Conservation (phyloP, 2,329 filamentous ascomycete genomes). For the Alternaria ventricosa region DNA sequence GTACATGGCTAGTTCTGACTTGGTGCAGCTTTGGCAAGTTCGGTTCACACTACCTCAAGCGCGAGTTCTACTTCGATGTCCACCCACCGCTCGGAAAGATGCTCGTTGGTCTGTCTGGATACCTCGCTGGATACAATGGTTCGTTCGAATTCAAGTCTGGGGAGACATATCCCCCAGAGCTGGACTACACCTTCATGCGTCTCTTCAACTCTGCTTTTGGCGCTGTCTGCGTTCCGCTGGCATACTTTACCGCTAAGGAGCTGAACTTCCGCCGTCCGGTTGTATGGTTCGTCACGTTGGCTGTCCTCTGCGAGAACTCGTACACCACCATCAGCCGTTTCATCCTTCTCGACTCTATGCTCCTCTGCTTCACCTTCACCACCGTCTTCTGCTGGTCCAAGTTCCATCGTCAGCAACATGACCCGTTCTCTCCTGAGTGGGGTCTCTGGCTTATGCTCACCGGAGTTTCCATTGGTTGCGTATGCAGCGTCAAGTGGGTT, state of each 20-base stretch:
- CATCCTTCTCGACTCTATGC: conserved; percentile 97
- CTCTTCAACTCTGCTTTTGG: conserved; percentile 97
- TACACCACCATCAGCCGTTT: conserved; percentile 99
- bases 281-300: conserved; percentile 93
- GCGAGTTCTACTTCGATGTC: conserved; percentile 99
- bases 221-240: conserved; percentile 87
- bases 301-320: conserved; percentile 98
- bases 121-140: conserved; percentile 96
- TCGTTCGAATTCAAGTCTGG: conserved; percentile 99
- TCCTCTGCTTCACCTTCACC: conserved; percentile 97
- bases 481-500: conserved; percentile 98
- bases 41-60: conserved; percentile 97
- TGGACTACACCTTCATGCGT: conserved; percentile 99
- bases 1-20: conserved; percentile 25
- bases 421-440: conserved; percentile 91
- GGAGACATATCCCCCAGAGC: conserved; percentile 88
- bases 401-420: conserved; percentile 86
- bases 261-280: conserved; percentile 84
- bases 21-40: conserved; percentile 87
- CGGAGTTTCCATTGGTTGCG: conserved; percentile 93
- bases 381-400: conserved; percentile 97
- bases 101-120: conserved; percentile 94
- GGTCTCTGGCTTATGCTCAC: conserved; percentile 93
- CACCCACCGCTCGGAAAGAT: conserved; percentile 98
- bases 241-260: conserved; percentile 93